A percentile compares a stretch with the other conserved stretches of the same genome.
Conservation (phyloP, 1,284 basidiomycete genomes). For the Pseudozyma flocculosa region DNA sequence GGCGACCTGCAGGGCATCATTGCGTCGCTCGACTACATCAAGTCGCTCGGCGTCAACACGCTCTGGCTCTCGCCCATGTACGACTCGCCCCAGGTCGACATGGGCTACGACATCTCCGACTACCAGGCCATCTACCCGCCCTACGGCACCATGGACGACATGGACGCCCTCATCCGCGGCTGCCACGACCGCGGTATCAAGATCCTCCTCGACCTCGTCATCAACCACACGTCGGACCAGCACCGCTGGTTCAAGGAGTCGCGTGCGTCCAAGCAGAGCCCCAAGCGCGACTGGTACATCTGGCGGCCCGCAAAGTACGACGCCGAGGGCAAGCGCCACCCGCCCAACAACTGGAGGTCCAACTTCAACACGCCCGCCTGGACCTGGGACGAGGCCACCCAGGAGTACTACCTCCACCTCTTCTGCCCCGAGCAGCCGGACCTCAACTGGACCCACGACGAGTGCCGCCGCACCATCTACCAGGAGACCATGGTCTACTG, state of each 20-base stretch:
- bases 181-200: constrained; percentile 71
- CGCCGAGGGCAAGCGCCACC: constrained; percentile 57
- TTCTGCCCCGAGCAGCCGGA: constrained; percentile 74
- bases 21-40: constrained; percentile 70
- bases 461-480: constrained; percentile 65
- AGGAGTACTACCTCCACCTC: constrained; percentile 75
- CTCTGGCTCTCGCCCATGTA: constrained; percentile 77
- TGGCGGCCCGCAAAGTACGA: constrained; percentile 70
- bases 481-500: constrained; percentile 70
- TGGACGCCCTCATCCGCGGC: constrained; percentile 67
- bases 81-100: constrained; percentile 69
- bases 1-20: constrained; percentile 74
- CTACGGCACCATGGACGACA: constrained; percentile 74
- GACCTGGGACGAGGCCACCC: constrained; percentile 70
- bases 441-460: constrained; percentile 73
- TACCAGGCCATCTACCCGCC: constrained; percentile 68
- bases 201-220: constrained; percentile 76
- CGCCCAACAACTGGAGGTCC: constrained; percentile 74
- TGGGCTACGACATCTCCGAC: constrained; percentile 59
- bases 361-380: constrained; percentile 73
- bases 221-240: constrained; percentile 74
- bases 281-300: constrained; percentile 74
- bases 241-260: constrained; percentile 71
- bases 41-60: constrained; percentile 70
- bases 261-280: constrained; percentile 64